These are phyloP conservation scores for Sedum album DNA, from an alignment of 164 flowering plant genomes.

Conservation along the genomic window DNA sequence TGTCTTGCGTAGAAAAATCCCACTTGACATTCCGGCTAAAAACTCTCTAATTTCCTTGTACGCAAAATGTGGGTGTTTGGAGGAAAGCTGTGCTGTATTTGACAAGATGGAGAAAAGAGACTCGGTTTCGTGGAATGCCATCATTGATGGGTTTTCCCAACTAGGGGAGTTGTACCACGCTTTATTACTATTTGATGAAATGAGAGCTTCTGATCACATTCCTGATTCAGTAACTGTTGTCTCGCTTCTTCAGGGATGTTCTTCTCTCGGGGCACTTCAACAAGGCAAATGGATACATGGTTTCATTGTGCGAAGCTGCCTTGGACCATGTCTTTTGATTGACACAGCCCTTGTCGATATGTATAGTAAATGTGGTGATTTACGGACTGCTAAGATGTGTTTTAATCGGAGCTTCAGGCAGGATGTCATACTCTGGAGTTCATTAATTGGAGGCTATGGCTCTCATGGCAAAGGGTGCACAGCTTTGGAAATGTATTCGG, in stretches of 20 bases:
- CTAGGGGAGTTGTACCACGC: constrained; percentile 45
- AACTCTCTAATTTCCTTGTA: constrained; percentile 79
- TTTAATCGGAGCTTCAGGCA: constrained; percentile 39
- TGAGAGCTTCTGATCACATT: constrained; percentile 34
- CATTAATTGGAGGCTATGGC: constrained; percentile 68
- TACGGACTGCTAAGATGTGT: constrained; percentile 49
- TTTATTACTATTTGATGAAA: constrained; percentile 39
- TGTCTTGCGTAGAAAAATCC: constrained; percentile 37
- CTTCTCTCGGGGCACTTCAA: constrained; percentile 59
- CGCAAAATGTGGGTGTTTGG: constrained; percentile 54
- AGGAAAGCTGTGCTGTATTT: constrained; percentile 43
- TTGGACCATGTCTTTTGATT: constrained; percentile 39
- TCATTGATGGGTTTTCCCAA: constrained; percentile 53
- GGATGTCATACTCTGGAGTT: constrained; percentile 67
- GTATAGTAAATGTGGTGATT: constrained; percentile 75
- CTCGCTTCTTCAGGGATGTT: constrained; percentile 77
- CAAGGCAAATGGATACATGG: constrained; percentile 69
- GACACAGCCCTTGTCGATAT: constrained; percentile 75
- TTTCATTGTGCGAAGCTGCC: constrained; percentile 37
- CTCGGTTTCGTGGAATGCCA: constrained; percentile 80
- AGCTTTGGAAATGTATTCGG: constrained; percentile 45
- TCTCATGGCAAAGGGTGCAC: constrained; percentile 62
- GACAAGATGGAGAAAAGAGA: constrained; percentile 43
- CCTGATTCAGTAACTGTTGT: constrained; percentile 63
- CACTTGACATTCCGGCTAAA: constrained; percentile 37